A percentile compares a stretch with the other conserved stretches of the same genome.
phyloP scores from a whole-genome alignment of 2,329 filamentous ascomycete genomes.

The Pyricularia sp. region DNA sequence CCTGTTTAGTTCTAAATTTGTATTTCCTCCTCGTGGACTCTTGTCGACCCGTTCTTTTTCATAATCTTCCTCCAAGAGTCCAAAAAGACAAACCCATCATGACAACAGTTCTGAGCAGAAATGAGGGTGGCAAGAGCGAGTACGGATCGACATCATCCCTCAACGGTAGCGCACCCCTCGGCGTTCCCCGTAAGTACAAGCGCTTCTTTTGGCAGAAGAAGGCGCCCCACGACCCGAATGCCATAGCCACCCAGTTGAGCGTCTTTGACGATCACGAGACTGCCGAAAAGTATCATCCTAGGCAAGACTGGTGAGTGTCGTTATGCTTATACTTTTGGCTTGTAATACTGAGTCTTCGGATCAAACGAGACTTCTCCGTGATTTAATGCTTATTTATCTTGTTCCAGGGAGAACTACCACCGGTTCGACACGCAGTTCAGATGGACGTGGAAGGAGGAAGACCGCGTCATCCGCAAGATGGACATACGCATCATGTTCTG shows the following conservation, averaged over 20 bases:
- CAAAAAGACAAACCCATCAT: slow-evolving; percentile 8
- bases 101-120: slow-evolving; percentile 15
- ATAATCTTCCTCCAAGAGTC: too few species aligned
- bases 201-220: slow-evolving; percentile 24
- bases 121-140: slow-evolving; percentile 8
- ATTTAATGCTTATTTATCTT: too few species aligned
- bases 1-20: too few species aligned
- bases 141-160: slow-evolving; percentile 9
- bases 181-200: slow-evolving; percentile 17
- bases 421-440: slow-evolving; percentile 35
- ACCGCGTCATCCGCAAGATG: slow-evolving; percentile 34
- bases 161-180: slow-evolving; percentile 16
- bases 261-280: slow-evolving; percentile 29
- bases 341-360: too few species aligned
- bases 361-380: slow-evolving; percentile 1
- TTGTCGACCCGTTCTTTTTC: too few species aligned
- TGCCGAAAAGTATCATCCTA: slow-evolving; percentile 24
- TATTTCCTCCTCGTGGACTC: too few species aligned
- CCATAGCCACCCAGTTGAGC: slow-evolving; percentile 25
- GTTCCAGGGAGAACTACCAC: slow-evolving; percentile 28
- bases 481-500: slow-evolving; percentile 31
- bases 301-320: slow-evolving; percentile 14
- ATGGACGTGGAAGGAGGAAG: slow-evolving; percentile 32
- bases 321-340: too few species aligned
- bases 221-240: slow-evolving; percentile 17